Base-by-base conservation (phyloP, 139 green algal genomes). In the Nannochloris sp. region DNA sequence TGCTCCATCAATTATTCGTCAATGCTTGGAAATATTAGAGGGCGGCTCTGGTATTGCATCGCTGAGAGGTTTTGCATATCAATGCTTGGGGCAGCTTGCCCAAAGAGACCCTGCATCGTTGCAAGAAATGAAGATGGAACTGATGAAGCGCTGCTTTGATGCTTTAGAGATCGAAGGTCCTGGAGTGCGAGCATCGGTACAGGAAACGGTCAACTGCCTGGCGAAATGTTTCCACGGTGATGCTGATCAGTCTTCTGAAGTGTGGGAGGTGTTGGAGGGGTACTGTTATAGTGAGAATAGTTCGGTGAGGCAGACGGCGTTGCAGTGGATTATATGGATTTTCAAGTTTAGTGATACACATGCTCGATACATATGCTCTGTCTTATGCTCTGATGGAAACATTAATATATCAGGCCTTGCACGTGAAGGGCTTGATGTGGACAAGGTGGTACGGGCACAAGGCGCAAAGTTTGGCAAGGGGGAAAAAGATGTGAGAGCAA, bases 291-390 rank as follows among this genome's bases (percentile, higher is more conserved):
- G 34, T 40, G 34, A 40, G 34, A 40, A 40, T 11, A 40, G 34
- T 40, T 73, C 74, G 3, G 69, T 77, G 11, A 73, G 87, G 15
- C 62, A 87, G 50, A 80, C 74, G 44, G 84, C 87, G 0, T 74
- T 87, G 43, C 88, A 95, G 62, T 96, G 89, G 89, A 81, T 85
- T 2, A 62, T 68, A 36, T 60, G 71, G 10, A 68, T 95, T 36
- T 94, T 92, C 68, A 79, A 84, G 1, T 84, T 88, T 37, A 53
- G 44, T 44, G 69, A 91, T 68, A 55, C 84, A 7, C 60, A 64
- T 16, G 77, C 79, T 16, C 74, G 86, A 55, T 84, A 78, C 60
- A 64, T 83, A 4, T 81, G 74, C 58, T 67, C 84, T 0, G 57
- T 91, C n/a, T 75, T 69, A 0, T 70, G 79, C 0, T 79, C 70